phyloP scores from a whole-genome alignment of 352 stramenopile species.

The Globisporangium camurandrum region DNA sequence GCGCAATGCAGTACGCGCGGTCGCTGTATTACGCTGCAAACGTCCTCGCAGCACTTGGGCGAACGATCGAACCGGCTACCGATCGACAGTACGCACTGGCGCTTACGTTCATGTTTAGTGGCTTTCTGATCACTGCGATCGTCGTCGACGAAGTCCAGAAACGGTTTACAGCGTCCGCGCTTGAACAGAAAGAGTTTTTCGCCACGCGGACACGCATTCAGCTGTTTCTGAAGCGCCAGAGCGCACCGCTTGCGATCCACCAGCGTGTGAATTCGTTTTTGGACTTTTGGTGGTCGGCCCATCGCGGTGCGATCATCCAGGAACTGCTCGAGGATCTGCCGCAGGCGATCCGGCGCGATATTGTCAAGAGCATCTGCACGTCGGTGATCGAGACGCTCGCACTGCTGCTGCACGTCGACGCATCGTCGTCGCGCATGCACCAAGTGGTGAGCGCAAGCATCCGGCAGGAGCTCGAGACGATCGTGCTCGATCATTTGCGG shows the following conservation, averaged over 20 bases:
- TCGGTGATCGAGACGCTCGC: slow-evolving; percentile 35
- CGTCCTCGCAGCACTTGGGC: slow-evolving; percentile 31
- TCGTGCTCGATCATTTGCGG: slow-evolving; percentile 46
- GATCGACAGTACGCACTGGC: slow-evolving; percentile 38
- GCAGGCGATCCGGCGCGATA: slow-evolving; percentile 42
- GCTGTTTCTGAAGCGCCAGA: slow-evolving; percentile 56
- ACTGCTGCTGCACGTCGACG: slow-evolving; percentile 16
- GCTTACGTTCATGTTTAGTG: slow-evolving; percentile 59
- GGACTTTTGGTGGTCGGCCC: slow-evolving; percentile 63
- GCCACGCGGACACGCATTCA: slow-evolving; percentile 43
- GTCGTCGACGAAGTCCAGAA: slow-evolving; percentile 71
- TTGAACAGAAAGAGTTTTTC: slow-evolving; percentile 68
- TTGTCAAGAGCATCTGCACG: slow-evolving; percentile 46
- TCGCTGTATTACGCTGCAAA: slow-evolving; percentile 55
- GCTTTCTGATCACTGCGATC: slow-evolving; percentile 55
- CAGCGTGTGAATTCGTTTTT: slow-evolving; percentile 56
- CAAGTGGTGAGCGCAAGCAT: neutral
- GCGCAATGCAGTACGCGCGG: slow-evolving; percentile 43
- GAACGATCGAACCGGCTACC: slow-evolving; percentile 38
- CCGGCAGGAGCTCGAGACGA: slow-evolving; percentile 28
- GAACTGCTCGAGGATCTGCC: slow-evolving; percentile 51
- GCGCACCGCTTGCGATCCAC: slow-evolving; percentile 40
- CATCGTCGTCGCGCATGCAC: neutral
- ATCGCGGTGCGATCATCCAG: slow-evolving; percentile 53
- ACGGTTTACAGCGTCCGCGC: slow-evolving; percentile 49